Evolutionary conservation across 345 rosid genomes (phyloP).

Genomic region (Cochlearia excelsa): DNA sequence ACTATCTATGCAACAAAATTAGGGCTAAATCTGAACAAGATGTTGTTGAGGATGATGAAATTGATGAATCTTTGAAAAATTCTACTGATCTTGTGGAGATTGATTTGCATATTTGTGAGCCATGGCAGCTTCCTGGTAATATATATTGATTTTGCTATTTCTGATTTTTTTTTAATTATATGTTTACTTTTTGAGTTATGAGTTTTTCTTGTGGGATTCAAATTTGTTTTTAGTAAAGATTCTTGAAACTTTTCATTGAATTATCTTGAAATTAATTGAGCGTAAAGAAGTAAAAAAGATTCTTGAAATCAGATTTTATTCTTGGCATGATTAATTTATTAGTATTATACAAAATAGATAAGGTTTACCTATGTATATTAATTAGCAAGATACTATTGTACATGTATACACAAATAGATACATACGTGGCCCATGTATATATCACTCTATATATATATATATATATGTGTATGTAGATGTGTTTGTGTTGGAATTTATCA

Average conservation of each 20-base stretch:
- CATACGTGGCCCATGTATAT: not conserved
- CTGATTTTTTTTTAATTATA: slow-evolving; percentile 7
- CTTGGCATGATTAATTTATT: slow-evolving; percentile 5
- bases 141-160: not conserved
- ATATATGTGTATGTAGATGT: not conserved
- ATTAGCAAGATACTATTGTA: slow-evolving; percentile 13
- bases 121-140: slow-evolving; percentile 99
- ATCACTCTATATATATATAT: not conserved
- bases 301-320: slow-evolving; percentile 22
- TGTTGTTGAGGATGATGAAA: slow-evolving; percentile 50
- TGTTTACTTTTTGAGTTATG: not conserved
- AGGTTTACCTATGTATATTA: slow-evolving; percentile 22
- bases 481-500: too few species aligned
- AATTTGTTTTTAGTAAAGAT: slow-evolving; percentile 19
- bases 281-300: slow-evolving; percentile 20
- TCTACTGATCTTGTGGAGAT: slow-evolving; percentile 69
- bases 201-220: not conserved
- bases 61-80: slow-evolving; percentile 52
- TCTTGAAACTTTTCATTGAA: slow-evolving; percentile 8
- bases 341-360: slow-evolving; percentile 9
- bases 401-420: too few species aligned
- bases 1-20: slow-evolving; percentile 84
- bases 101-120: slow-evolving; percentile 95
- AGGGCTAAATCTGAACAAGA: slow-evolving; percentile 27
- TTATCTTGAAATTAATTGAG: slow-evolving; percentile 14